A percentile compares a stretch with the other conserved stretches of the same genome.
Conservation (phyloP, 176 grass and related monocot genomes). For the Cocos nucifera region DNA sequence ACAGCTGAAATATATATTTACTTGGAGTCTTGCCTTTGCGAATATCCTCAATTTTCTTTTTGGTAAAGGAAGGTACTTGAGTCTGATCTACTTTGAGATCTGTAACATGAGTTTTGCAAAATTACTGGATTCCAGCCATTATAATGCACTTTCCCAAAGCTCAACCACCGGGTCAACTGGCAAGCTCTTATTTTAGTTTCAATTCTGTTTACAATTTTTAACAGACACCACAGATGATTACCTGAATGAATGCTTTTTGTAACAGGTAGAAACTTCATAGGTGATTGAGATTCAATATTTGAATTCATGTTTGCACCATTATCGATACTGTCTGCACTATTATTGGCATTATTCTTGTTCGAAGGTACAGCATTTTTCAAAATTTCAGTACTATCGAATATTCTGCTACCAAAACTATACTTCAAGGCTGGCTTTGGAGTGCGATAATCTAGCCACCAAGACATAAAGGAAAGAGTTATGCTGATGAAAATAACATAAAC, state of each 20-base stretch:
- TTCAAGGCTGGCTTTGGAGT: constrained; percentile 55
- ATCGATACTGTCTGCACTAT: not conserved
- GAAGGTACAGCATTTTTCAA: constrained; percentile 16
- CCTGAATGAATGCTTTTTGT: not conserved
- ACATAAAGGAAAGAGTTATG: constrained; percentile 3
- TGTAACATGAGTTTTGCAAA: constrained; percentile 7
- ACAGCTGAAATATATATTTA: constrained; percentile 10
- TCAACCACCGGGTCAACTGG: too few species aligned
- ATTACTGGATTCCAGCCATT: too few species aligned
- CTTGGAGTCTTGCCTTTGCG: constrained; percentile 25
- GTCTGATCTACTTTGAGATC: constrained; percentile 19
- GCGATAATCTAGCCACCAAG: constrained; percentile 35
- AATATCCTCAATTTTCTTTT: constrained; percentile 30
- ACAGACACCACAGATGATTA: not conserved
- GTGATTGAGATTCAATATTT: constrained; percentile 1
- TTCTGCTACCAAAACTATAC: constrained; percentile 14
- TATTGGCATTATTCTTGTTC: constrained; percentile 2
- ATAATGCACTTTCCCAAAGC: too few species aligned
- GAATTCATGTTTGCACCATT: not conserved
- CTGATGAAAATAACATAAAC: not conserved
- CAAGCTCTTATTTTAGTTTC: too few species aligned
- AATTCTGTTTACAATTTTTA: too few species aligned
- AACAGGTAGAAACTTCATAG: constrained; percentile 4
- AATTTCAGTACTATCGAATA: constrained; percentile 9
- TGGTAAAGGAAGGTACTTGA: constrained; percentile 41